A percentile compares a stretch with the other conserved stretches of the same genome.
phyloP scores from a whole-genome alignment of 1,284 basidiomycete species.

The Cutaneotrichosporon sp. region DNA sequence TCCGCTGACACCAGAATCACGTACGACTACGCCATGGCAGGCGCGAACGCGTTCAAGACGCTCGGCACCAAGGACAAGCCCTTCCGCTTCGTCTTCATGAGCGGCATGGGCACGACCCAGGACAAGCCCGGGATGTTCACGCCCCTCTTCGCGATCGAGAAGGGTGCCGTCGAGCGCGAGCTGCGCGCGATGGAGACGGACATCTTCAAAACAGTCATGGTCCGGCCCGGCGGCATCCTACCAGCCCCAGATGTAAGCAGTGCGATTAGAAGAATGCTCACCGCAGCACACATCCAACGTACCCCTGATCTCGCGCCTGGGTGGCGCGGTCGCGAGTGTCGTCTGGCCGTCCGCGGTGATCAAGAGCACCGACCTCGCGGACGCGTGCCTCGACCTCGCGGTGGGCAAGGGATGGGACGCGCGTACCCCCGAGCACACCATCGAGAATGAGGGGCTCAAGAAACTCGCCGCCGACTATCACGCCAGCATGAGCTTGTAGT shows the following conservation, averaged over 20 bases:
- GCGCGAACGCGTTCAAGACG: slow-evolving; percentile 25
- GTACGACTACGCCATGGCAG: slow-evolving; percentile 32
- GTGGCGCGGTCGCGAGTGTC: slow-evolving; percentile 2
- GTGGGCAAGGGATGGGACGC: slow-evolving; percentile 33
- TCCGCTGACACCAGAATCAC: slow-evolving; percentile 29
- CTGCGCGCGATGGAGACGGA: slow-evolving; percentile 18
- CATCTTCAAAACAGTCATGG: slow-evolving; percentile 24
- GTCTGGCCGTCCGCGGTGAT: slow-evolving; percentile 23
- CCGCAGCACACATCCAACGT: slow-evolving; percentile 16
- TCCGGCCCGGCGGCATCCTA: slow-evolving; percentile 35
- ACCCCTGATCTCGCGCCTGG: background rate
- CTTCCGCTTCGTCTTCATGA: slow-evolving; percentile 38
- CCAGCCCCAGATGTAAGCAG: slow-evolving; percentile 31
- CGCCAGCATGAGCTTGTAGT: background rate
- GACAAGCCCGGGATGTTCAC: slow-evolving; percentile 16
- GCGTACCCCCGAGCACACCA: background rate
- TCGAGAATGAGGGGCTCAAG: slow-evolving; percentile 1
- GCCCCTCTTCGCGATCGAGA: slow-evolving; percentile 28
- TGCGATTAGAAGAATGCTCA: background rate
- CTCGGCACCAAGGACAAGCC: slow-evolving; percentile 28
- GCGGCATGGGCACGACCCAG: slow-evolving; percentile 33
- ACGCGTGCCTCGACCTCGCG: slow-evolving; percentile 25
- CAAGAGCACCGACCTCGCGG: slow-evolving; percentile 19
- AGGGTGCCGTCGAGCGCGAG: slow-evolving; percentile 33
- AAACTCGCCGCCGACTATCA: background rate